Conservation (phyloP, 306 rosid genomes). For the Cercis canadensis region DNA sequence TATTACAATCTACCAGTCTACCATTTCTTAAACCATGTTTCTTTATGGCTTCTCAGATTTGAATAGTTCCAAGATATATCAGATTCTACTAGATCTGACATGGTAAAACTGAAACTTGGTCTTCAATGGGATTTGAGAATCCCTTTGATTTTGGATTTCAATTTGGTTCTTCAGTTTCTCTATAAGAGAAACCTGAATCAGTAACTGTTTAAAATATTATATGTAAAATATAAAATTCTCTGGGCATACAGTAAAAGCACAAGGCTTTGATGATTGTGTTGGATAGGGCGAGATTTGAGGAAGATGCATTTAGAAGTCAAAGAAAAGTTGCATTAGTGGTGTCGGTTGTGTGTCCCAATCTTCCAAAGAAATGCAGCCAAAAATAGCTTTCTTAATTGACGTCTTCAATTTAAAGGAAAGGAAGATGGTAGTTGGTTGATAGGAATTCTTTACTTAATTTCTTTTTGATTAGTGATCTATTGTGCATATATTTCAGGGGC, state of each 20-base stretch:
- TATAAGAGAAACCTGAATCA: background rate
- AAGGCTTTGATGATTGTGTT: background rate
- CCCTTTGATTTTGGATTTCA: too few species aligned
- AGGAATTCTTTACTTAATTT: slow-evolving; percentile 28
- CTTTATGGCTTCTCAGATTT: background rate
- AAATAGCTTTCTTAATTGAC: background rate
- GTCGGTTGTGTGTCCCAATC: background rate
- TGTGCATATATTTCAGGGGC: too few species aligned
- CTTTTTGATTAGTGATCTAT: background rate
- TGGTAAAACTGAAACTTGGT: slow-evolving; percentile 7
- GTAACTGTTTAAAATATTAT: background rate
- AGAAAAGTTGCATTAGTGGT: slow-evolving; percentile 4
- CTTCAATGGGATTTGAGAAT: background rate
- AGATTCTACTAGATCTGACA: slow-evolving; percentile 25
- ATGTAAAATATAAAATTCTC: too few species aligned
- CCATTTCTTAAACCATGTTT: slow-evolving; percentile 3
- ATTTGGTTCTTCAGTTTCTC: too few species aligned
- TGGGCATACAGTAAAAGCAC: too few species aligned
- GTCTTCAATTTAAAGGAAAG: too few species aligned
- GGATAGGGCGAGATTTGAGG: slow-evolving; percentile 22
- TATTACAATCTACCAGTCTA: background rate
- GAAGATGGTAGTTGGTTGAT: slow-evolving; percentile 35
- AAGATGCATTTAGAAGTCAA: background rate
- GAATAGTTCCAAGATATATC: background rate
- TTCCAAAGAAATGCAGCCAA: slow-evolving; percentile 8